A percentile compares a stretch with the other conserved stretches of the same genome.
These are phyloP conservation scores for Paramecium caudatum DNA, from an alignment of 73 alveolate species.

Conservation along the genomic window DNA sequence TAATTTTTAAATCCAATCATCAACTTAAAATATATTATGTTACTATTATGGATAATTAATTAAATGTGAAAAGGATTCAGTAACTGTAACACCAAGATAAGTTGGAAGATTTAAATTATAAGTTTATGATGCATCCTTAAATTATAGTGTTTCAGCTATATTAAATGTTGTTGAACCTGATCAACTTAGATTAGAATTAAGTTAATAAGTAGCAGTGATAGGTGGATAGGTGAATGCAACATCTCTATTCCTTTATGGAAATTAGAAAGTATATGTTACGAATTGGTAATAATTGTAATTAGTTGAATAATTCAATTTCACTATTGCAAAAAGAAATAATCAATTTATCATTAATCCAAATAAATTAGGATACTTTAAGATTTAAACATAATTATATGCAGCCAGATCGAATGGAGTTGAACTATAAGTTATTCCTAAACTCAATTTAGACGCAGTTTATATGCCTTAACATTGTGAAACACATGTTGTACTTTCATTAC, in stretches of 20 bases:
- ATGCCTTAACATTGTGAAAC: conserved; percentile 32
- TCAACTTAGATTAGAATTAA: conserved; percentile 9
- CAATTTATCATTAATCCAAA: not conserved
- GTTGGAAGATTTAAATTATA: not conserved
- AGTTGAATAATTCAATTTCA: not conserved
- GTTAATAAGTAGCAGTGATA: not conserved
- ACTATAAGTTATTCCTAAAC: not conserved
- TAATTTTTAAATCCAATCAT: not conserved
- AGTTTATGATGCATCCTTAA: conserved; percentile 8
- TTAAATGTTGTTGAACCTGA: not conserved
- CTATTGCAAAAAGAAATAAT: not conserved
- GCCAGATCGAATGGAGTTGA: not conserved
- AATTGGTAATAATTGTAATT: not conserved
- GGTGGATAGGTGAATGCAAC: not conserved
- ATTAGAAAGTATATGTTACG: not conserved
- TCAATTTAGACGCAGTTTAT: not conserved
- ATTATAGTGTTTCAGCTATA: conserved; percentile 33
- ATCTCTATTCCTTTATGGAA: not conserved
- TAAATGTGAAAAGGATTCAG: conserved; percentile 3
- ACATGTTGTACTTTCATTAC: not conserved
- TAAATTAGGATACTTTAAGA: not conserved
- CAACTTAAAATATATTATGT: not conserved
- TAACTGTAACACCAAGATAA: not conserved
- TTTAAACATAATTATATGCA: not conserved
- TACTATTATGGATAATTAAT: not conserved